Percentiles rank a stretch among this genome's conserved stretches.
Conservation (phyloP, 75 land plant species). For the Pinus tabuliformis region DNA sequence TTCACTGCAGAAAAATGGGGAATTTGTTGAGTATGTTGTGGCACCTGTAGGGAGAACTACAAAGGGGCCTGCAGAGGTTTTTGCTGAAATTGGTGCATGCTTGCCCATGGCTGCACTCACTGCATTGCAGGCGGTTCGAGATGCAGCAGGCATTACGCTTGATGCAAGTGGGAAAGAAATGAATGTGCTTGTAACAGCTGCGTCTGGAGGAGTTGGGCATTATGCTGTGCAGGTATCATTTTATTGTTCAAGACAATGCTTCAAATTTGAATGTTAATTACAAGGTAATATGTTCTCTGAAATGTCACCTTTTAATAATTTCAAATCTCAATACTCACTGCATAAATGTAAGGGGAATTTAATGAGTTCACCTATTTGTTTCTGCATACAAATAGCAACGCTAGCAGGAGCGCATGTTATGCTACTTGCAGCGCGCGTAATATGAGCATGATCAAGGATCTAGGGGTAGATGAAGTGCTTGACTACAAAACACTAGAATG, state of each 20-base stretch:
- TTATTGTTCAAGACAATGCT: neutral
- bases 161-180: constrained; percentile 37
- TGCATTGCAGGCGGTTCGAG: constrained; percentile 51
- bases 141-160: constrained; percentile 42
- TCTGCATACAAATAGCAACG: constrained; percentile 49
- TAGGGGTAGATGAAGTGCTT: constrained; percentile 77
- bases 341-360: no score
- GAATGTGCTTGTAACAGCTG: constrained; percentile 75
- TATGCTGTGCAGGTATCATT: constrained; percentile 44
- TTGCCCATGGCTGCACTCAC: constrained; percentile 57
- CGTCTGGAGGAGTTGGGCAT: constrained; percentile 80
- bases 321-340: no score
- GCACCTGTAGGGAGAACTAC: constrained; percentile 37
- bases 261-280: neutral
- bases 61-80: constrained; percentile 48
- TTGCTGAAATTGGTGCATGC: constrained; percentile 56
- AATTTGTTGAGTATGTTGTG: constrained; percentile 64
- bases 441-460: constrained; percentile 43
- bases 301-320: no score
- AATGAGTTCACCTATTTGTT: neutral
- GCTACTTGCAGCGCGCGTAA: constrained; percentile 79
- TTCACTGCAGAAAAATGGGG: constrained; percentile 49
- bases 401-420: constrained; percentile 65
- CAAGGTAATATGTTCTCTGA: no score
- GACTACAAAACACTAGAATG: constrained; percentile 74